Evolutionary conservation across 495 filamentous ascomycete species (phyloP), one percentile per base, ranked within the genome.

Genomic region (Rhizodiscina lignyota): DNA sequence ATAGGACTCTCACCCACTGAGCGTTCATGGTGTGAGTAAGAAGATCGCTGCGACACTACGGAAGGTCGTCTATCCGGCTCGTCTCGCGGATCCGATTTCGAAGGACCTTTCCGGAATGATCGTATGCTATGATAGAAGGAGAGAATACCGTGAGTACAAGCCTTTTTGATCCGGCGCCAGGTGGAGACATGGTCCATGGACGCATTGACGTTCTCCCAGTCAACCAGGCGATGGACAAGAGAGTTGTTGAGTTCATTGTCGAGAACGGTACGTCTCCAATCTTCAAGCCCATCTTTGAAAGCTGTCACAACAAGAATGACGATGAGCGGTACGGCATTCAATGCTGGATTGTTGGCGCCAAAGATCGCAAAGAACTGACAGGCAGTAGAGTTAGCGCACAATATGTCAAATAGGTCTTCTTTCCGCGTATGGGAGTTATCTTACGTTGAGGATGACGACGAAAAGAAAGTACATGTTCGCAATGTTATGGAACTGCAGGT

Each of bases 311-410:
- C 61, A n/a, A 97, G 62, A 56, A 97, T 97, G 46, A 94, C 74
- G 48, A 96, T 92, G 48, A 97, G 58, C 32, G 89, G 89, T 21
- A 86, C 81, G 3, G 86, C 74, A 54, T 84, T 86, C 21, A 97
- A 61, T 21, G 77, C 89, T 17, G 89, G 84, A 53, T 93, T 91
- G 19, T 76, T 68, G 40, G 78, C 85, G 43, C 89, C 89, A 52
- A 97, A 97, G 37, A 96, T 93, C 35, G 80, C 70, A 54, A 94
- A 94, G 55, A 87, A 83, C 89, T 96, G n/a, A n/a, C n/a, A n/a
- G 17, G 35, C 21, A 34, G 12, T 2, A 15, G 5, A 33, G 34
- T 40, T 5, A 35, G 36, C 35, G 52, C 18, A 61, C 43, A 18
- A 29, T 11, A 17, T 21, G 30, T 20, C n/a, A n/a, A n/a, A n/a